A percentile compares a stretch with the other conserved stretches of the same genome.
These are phyloP conservation scores for Pyrenula aspistea DNA, from an alignment of 495 filamentous ascomycete genomes.

Conservation along the genomic window DNA sequence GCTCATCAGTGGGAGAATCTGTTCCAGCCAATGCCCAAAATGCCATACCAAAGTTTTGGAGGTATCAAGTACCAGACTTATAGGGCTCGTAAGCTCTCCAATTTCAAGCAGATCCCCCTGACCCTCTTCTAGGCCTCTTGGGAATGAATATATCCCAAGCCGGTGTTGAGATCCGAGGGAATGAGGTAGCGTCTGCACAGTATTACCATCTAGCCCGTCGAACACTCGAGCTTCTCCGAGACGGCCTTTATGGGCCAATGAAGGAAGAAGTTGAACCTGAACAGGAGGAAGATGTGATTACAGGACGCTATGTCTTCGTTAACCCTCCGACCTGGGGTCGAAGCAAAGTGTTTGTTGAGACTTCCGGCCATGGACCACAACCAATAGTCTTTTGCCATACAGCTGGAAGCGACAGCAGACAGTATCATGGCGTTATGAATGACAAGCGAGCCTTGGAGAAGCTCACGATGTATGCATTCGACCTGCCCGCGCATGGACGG, in stretches of 20 bases:
- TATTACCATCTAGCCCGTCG: conserved; percentile 26
- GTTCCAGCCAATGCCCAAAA: conserved; percentile 20
- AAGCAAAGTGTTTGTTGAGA: conserved; percentile 26
- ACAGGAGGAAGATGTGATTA: conserved; percentile 17
- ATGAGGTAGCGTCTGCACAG: conserved; percentile 18
- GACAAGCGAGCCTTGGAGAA: conserved; percentile 18
- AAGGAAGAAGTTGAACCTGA: conserved; percentile 12
- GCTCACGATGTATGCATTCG: conserved; percentile 25
- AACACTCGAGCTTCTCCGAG: conserved; percentile 22
- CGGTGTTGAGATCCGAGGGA: conserved; percentile 15
- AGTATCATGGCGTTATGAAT: conserved; percentile 28
- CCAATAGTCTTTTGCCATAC: conserved; percentile 27
- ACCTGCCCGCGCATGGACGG: conserved; percentile 25
- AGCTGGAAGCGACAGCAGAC: conserved; percentile 22
- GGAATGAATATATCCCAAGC: conserved; percentile 28
- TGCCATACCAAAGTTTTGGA: conserved; percentile 25
- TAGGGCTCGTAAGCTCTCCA: not conserved
- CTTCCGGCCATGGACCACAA: conserved; percentile 20
- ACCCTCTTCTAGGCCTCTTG: conserved; percentile 7
- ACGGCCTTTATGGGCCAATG: conserved; percentile 20
- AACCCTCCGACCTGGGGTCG: conserved; percentile 21
- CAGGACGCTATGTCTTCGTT: conserved; percentile 23
- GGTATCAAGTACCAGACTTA: conserved; percentile 6
- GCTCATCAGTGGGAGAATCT: conserved; percentile 28
- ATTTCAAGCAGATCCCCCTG: not conserved